phyloP scores from a whole-genome alignment of 495 filamentous ascomycete species.

The Penicillium malachiteum region DNA sequence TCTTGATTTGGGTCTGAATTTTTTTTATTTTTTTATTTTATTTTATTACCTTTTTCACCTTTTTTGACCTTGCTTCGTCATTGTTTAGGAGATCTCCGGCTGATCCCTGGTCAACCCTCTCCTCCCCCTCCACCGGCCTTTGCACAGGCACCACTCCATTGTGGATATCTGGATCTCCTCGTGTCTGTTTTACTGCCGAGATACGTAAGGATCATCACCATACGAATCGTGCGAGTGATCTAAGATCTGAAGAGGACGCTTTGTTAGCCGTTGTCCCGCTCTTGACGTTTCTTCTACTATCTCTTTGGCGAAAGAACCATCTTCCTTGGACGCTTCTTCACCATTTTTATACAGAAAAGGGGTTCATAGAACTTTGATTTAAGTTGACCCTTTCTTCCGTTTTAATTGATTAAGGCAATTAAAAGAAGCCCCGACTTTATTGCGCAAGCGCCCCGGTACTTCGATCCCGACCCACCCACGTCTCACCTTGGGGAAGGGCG shows the following conservation, averaged over 20 bases:
- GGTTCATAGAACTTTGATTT: slow-evolving; percentile 9
- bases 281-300: slow-evolving; percentile 2
- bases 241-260: slow-evolving; percentile 10
- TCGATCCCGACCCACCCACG: slow-evolving; percentile 36
- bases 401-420: slow-evolving; percentile 20
- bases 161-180: slow-evolving; percentile 2
- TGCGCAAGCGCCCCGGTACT: slow-evolving; percentile 33
- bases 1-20: not conserved
- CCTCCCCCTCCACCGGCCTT: slow-evolving; percentile 3
- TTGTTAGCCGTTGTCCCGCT: slow-evolving; percentile 3
- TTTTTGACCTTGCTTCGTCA: slow-evolving; percentile 10
- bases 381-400: slow-evolving; percentile 26
- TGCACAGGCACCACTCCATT: slow-evolving; percentile 11
- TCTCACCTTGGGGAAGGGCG: slow-evolving; percentile 26
- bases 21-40: not conserved
- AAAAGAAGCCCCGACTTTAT: slow-evolving; percentile 25
- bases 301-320: slow-evolving; percentile 1
- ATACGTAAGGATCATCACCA: slow-evolving; percentile 25
- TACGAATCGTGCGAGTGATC: slow-evolving; percentile 2
- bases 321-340: not conserved
- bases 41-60: not conserved
- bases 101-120: slow-evolving; percentile 14
- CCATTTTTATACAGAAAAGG: not conserved
- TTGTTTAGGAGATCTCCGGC: slow-evolving; percentile 18
- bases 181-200: slow-evolving; percentile 9